Evolutionary conservation across 2,329 filamentous ascomycete species (phyloP).

Genomic region (Epichloe gansuensis): DNA sequence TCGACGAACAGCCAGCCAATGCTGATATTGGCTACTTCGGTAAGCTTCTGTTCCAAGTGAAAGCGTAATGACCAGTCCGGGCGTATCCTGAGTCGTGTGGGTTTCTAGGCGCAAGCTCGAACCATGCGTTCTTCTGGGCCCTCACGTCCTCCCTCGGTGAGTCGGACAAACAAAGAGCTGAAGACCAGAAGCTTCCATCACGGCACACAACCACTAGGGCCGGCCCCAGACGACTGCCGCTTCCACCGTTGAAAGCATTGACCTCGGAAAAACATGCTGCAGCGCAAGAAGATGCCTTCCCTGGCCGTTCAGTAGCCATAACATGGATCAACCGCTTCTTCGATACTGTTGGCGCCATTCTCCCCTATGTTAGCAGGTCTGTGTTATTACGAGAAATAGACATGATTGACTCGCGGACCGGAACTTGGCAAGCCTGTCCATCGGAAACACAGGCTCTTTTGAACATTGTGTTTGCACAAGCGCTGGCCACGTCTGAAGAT

Average conservation of each 20-base stretch:
- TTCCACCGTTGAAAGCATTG: neutral
- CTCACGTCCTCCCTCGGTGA: conserved; percentile 15
- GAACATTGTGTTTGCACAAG: conserved; percentile 18
- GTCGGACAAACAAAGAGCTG: conserved; percentile 8
- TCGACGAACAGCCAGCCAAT: conserved; percentile 14
- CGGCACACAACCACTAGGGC: neutral
- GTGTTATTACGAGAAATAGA: conserved; percentile 12
- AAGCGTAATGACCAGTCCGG: neutral
- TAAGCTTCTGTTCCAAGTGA: conserved; percentile 3
- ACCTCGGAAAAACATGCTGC: neutral
- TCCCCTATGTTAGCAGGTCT: conserved; percentile 14
- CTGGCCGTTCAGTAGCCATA: conserved; percentile 8
- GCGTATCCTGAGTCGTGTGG: neutral
- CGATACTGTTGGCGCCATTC: conserved; percentile 16
- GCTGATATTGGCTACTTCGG: conserved; percentile 17
- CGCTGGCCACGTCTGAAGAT: conserved; percentile 11
- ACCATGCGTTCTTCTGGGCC: conserved; percentile 18
- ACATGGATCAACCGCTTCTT: conserved; percentile 15
- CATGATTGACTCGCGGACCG: conserved; percentile 6
- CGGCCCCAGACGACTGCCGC: conserved; percentile 1
- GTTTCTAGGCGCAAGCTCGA: conserved; percentile 16
- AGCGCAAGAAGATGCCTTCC: conserved; percentile 7
- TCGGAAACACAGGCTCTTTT: conserved; percentile 11
- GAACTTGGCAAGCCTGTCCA: conserved; percentile 4
- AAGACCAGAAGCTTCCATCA: conserved; percentile 6